A percentile compares a stretch with the other conserved stretches of the same genome.
These are phyloP conservation scores for Pinus tabuliformis DNA, from an alignment of 75 land plant genomes.

Conservation along the genomic window DNA sequence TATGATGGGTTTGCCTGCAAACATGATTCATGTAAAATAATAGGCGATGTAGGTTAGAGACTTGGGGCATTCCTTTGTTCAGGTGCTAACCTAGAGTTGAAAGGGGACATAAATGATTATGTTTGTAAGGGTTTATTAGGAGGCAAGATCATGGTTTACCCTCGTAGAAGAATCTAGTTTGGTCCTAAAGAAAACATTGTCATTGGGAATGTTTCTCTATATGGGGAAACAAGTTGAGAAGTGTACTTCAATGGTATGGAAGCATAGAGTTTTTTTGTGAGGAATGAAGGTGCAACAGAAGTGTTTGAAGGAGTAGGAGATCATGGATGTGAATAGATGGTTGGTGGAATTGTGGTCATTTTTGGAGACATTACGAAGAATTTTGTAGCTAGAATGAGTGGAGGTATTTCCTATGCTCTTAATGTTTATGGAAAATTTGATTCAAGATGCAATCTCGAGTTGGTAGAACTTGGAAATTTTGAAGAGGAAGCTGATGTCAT, in stretches of 20 bases:
- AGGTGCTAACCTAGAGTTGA: conserved; percentile 91
- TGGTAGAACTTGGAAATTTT: conserved; percentile 89
- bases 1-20: conserved; percentile 69
- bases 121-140: conserved; percentile 99
- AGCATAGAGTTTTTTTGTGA: conserved; percentile 92
- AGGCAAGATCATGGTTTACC: conserved; percentile 93
- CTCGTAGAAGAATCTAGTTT: conserved; percentile 73
- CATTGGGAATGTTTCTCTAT: conserved; percentile 97
- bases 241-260: conserved; percentile 99
- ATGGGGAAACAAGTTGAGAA: conserved; percentile 94
- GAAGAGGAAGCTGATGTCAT: conserved; percentile 81
- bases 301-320: conserved; percentile 99
- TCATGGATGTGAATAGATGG: conserved; percentile 99
- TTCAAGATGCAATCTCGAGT: conserved; percentile 73
- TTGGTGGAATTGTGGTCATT: conserved; percentile 92
- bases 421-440: conserved; percentile 74
- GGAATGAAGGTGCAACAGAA: conserved; percentile 92
- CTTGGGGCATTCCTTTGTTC: conserved; percentile 95
- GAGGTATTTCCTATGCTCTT: conserved; percentile 92
- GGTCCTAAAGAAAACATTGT: conserved; percentile 97
- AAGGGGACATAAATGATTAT: conserved; percentile 98
- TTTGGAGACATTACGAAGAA: conserved; percentile 95
- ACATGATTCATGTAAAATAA: conserved; percentile 84
- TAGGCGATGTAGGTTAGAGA: conserved; percentile 95
- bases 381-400: conserved; percentile 99